A percentile compares a stretch with the other conserved stretches of the same genome.
phyloP scores from a whole-genome alignment of 1,139 yeast species.

The Blastobotrys proliferans region DNA sequence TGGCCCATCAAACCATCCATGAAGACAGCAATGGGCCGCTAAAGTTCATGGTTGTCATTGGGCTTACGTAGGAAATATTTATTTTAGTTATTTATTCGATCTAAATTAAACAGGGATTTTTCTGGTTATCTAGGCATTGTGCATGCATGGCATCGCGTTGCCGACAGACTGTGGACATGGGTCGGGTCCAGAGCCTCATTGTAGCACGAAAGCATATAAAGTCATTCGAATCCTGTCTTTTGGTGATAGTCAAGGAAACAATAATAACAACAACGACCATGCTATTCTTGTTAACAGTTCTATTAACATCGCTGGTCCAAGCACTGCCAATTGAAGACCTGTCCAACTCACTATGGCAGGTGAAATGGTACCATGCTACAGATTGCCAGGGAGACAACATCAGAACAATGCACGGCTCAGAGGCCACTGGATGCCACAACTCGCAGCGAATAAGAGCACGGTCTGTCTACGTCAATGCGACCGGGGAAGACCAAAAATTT shows the following conservation, averaged over 20 bases:
- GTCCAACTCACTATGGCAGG: constrained; percentile 2
- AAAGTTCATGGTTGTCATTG: constrained; percentile 48
- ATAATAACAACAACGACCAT: not conserved
- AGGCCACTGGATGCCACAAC: constrained; percentile 4
- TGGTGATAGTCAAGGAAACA: not conserved
- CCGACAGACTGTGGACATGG: too few species aligned
- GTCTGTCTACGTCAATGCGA: not conserved
- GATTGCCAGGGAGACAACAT: constrained; percentile 6
- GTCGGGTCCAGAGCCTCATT: too few species aligned
- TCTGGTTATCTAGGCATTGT: too few species aligned
- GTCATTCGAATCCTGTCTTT: not conserved
- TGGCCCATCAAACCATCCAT: constrained; percentile 43
- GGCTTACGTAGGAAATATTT: constrained; percentile 34
- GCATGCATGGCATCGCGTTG: too few species aligned
- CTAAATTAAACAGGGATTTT: not conserved
- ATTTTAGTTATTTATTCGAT: not conserved
- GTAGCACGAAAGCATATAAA: not conserved
- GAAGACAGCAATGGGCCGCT: constrained; percentile 36
- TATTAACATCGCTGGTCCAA: not conserved
- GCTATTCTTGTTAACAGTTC: not conserved
- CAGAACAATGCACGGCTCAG: not conserved
- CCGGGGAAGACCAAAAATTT: not conserved
- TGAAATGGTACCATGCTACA: constrained; percentile 9
- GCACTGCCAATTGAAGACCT: not conserved
- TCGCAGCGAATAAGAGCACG: constrained; percentile 1